Conservation (phyloP, 495 filamentous ascomycete genomes). For the Neurospora africana region DNA sequence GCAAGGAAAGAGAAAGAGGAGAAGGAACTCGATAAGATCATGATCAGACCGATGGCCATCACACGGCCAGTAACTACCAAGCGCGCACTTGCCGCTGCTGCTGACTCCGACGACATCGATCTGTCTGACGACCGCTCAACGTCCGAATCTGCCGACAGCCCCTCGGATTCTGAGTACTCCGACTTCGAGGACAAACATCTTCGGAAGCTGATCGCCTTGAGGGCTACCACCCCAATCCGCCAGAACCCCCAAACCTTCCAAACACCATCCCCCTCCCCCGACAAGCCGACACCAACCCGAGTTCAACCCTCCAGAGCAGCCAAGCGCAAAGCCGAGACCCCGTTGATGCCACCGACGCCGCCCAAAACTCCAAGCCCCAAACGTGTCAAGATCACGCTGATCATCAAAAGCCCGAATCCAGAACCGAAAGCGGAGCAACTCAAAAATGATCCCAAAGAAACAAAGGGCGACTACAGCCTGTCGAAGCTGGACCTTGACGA, state of each 20-base stretch:
- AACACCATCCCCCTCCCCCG: neutral
- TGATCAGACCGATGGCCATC: neutral
- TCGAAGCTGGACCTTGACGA: conserved; percentile 3
- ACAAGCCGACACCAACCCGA: conserved; percentile 6
- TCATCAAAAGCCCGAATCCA: neutral
- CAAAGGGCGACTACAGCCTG: conserved; percentile 12
- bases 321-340: conserved; percentile 9
- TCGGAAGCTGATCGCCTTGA: neutral
- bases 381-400: neutral
- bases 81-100: neutral
- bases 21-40: neutral
- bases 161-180: neutral
- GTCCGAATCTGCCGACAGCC: neutral
- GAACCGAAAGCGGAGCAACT: neutral
- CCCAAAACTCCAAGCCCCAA: neutral
- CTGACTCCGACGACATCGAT: neutral
- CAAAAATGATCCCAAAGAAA: neutral
- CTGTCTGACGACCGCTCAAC: neutral
- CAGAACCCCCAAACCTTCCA: neutral
- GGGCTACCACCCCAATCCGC: neutral
- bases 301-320: conserved; percentile 17
- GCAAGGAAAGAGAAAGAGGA: neutral
- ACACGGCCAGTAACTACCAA: neutral
- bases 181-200: neutral
- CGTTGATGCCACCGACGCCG: neutral